A percentile compares a stretch with the other conserved stretches of the same genome.
phyloP scores from a whole-genome alignment of 1,284 basidiomycete species.

The Sanghuangporus sanghuang region DNA sequence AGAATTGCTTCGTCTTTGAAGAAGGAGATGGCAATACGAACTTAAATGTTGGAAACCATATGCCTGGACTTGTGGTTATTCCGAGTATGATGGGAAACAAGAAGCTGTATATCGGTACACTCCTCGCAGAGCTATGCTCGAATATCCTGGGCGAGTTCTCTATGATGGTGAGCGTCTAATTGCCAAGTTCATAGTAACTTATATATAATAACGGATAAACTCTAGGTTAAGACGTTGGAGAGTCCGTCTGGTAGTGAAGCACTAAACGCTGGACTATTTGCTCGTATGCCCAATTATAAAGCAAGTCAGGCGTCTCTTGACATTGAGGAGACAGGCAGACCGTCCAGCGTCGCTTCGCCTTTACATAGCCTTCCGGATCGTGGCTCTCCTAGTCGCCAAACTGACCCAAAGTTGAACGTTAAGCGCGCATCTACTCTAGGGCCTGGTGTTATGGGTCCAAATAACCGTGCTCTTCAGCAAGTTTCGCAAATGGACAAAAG shows the following conservation, averaged over 20 bases:
- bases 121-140: slow-evolving; percentile 82
- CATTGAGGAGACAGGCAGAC: not conserved
- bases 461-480: slow-evolving; percentile 46
- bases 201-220: not conserved
- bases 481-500: slow-evolving; percentile 38
- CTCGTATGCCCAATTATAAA: slow-evolving; percentile 18
- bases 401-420: slow-evolving; percentile 26
- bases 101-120: slow-evolving; percentile 77
- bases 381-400: not conserved
- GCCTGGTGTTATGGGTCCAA: slow-evolving; percentile 27
- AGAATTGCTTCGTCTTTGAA: slow-evolving; percentile 75
- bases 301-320: slow-evolving; percentile 3
- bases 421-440: slow-evolving; percentile 53
- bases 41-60: slow-evolving; percentile 48
- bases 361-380: slow-evolving; percentile 8
- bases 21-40: slow-evolving; percentile 57
- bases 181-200: slow-evolving; percentile 14
- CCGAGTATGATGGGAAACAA: slow-evolving; percentile 78
- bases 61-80: slow-evolving; percentile 67
- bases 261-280: slow-evolving; percentile 31
- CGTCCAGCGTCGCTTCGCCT: not conserved
- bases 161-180: slow-evolving; percentile 49
- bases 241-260: slow-evolving; percentile 31
- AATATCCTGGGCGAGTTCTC: slow-evolving; percentile 81
- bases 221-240: slow-evolving; percentile 32